phyloP scores from a whole-genome alignment of 1,284 basidiomycete species.

The Phylloporus sp. region DNA sequence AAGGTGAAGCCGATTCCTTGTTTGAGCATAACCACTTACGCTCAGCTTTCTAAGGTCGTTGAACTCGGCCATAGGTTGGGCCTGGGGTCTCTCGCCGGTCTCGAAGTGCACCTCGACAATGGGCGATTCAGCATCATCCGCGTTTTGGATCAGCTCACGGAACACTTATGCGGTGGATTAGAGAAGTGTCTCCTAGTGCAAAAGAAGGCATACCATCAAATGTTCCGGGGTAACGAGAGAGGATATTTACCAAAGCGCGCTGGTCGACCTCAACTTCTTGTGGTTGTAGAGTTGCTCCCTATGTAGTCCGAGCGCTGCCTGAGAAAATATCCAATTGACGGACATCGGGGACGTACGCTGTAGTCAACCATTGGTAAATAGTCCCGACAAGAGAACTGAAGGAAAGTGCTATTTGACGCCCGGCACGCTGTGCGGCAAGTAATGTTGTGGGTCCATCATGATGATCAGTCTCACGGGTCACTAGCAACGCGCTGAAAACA shows the following conservation, averaged over 20 bases:
- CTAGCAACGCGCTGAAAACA: no score
- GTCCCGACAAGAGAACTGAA: background rate
- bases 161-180: conserved; percentile 56
- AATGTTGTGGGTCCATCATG: conserved; percentile 17
- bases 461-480: no score
- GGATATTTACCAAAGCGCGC: conserved; percentile 23
- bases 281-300: background rate
- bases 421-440: background rate
- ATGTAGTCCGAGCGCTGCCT: background rate
- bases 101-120: conserved; percentile 82
- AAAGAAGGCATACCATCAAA: conserved; percentile 18
- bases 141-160: conserved; percentile 92
- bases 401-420: background rate
- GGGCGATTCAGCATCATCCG: conserved; percentile 88
- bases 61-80: background rate
- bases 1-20: background rate
- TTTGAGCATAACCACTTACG: background rate
- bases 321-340: background rate
- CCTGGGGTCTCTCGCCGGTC: conserved; percentile 50
- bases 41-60: conserved; percentile 2
- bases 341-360: conserved; percentile 10
- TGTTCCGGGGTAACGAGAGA: conserved; percentile 26
- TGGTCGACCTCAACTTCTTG: conserved; percentile 27
- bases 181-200: background rate
- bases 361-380: conserved; percentile 4